Conservation (phyloP, 805 yeast genomes). For the Phaffomyces thermotolerans region DNA sequence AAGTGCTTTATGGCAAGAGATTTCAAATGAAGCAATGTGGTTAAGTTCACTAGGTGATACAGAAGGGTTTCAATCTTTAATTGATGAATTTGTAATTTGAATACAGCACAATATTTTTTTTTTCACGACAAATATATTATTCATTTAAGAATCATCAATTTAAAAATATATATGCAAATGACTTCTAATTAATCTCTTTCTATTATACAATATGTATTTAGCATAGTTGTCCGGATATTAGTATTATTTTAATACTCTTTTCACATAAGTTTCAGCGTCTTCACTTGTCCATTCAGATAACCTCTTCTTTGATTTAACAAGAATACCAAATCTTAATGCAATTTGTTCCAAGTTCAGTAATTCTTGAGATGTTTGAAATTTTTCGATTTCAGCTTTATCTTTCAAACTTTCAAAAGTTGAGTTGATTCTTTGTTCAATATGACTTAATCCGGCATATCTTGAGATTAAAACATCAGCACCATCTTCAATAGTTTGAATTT, state of each 20-base stretch:
- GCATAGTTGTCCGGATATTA: neutral
- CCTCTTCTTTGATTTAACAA: slow-evolving; percentile 44
- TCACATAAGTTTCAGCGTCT: slow-evolving; percentile 31
- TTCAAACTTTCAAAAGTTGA: neutral
- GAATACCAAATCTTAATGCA: slow-evolving; percentile 35
- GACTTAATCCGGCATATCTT: slow-evolving; percentile 42
- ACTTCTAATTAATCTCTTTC: neutral
- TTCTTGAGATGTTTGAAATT: slow-evolving; percentile 21
- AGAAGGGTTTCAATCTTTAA: slow-evolving; percentile 29
- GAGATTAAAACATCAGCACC: slow-evolving; percentile 55
- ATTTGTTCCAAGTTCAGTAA: slow-evolving; percentile 40
- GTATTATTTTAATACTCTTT: slow-evolving; percentile 1
- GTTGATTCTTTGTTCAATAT: slow-evolving; percentile 28
- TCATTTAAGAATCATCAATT: no score
- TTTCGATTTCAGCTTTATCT: slow-evolving; percentile 7
- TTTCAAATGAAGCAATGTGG: slow-evolving; percentile 75
- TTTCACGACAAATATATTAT: no score
- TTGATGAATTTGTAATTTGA: slow-evolving; percentile 20
- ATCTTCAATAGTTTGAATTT: slow-evolving; percentile 44
- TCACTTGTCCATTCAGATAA: slow-evolving; percentile 52
- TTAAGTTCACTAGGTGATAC: slow-evolving; percentile 35
- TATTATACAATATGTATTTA: neutral
- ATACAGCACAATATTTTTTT: no score
- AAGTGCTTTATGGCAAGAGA: slow-evolving; percentile 65
- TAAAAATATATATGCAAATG: neutral